Base-by-base conservation (phyloP, 495 filamentous ascomycete genomes). In the Tirmania nivea region DNA sequence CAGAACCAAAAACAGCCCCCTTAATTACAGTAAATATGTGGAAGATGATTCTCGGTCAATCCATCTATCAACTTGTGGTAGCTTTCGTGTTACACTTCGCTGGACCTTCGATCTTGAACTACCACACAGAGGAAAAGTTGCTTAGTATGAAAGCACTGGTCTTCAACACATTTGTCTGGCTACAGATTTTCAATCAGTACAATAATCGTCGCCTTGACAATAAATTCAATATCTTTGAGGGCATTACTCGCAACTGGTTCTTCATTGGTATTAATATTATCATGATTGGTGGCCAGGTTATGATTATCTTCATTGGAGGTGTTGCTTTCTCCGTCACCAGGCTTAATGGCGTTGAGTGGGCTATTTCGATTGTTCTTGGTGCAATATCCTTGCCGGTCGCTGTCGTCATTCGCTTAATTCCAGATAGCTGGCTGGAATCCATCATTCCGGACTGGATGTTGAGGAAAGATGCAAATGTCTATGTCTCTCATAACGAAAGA, bases 121-220 rank as follows among this genome's bases (percentile, higher is more conserved):
- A 84, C 63, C 48, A 58, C 7, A 53, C 53, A 17, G 62, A 65
- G 19, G 16, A 57, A 6, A 52, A 54, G 1, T 55, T 64, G 9
- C 61, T 73, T 39, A 59, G 70, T 20, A 66, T 86, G 49, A 66
- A 76, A 54, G 86, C 84, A 1, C 69, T 89, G 39, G 76, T 93
- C 21, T 92, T 93, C 72, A 94, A 92, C 69, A 85, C 83, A 1
- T 93, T 89, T 59, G 83, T 90, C 37, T 94, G 86, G 80, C 88
- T 93, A 83, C 86, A 92, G 59, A 86, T 92, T 58, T 92, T 92
- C 75, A 93, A 94, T 62, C 73, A 85, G 62, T 78, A 83, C 68
- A 87, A 87, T 61, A 84, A 75, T 66, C 82, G 86, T 49, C 82
- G 86, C 1, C 72, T 95, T 14, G 88, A 95, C 63, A 95, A 93